Conservation (phyloP, 2,329 filamentous ascomycete genomes). For the Calonectria honghensis region DNA sequence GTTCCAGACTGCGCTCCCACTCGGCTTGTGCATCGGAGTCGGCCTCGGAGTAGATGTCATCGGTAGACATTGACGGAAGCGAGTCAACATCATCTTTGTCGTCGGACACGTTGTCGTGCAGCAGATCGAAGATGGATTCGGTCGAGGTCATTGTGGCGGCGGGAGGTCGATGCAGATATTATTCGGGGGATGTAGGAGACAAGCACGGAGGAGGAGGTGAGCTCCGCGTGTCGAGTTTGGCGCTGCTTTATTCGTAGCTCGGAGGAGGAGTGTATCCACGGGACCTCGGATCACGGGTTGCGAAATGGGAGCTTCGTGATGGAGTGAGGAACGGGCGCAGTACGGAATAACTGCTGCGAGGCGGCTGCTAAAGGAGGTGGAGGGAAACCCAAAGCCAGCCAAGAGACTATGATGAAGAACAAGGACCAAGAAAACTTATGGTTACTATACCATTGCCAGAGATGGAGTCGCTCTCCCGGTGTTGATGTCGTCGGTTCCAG, state of each 20-base stretch:
- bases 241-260: slow-evolving; percentile 30
- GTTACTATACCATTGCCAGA: slow-evolving; percentile 40
- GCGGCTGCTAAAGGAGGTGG: no score
- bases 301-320: slow-evolving; percentile 17
- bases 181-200: background rate
- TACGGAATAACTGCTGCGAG: background rate
- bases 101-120: slow-evolving; percentile 68
- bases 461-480: slow-evolving; percentile 41
- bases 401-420: slow-evolving; percentile 32
- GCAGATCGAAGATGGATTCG: slow-evolving; percentile 71
- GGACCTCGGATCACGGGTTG: slow-evolving; percentile 46
- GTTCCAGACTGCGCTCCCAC: slow-evolving; percentile 95
- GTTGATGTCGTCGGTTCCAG: slow-evolving; percentile 47
- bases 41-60: slow-evolving; percentile 74
- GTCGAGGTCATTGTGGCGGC: slow-evolving; percentile 58
- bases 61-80: slow-evolving; percentile 77
- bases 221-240: slow-evolving; percentile 27
- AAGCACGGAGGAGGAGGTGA: background rate
- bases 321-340: background rate
- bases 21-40: slow-evolving; percentile 93
- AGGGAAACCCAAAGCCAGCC: background rate
- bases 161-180: background rate
- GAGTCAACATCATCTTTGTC: slow-evolving; percentile 77
- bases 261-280: slow-evolving; percentile 25
- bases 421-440: slow-evolving; percentile 35